Evolutionary conservation across 805 yeast species (phyloP), one percentile per base, ranked within the genome.

Genomic region (Saturnispora bothae): DNA sequence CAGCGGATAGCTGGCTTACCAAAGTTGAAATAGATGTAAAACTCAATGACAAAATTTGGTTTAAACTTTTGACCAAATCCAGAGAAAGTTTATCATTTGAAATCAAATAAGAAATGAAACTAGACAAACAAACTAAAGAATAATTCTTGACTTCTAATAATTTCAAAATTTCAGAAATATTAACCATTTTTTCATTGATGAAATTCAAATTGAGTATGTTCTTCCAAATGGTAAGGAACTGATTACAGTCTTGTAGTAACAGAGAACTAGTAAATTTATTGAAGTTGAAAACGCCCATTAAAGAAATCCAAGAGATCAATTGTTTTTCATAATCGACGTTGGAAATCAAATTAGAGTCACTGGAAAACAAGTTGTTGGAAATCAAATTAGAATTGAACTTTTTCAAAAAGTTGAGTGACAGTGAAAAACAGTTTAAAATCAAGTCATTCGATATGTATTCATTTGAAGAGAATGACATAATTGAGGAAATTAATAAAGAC

Each of bases 201-300:
- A 69, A 65, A 3, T 71, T 61, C 33, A 71, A 72, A 1, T 73
- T 68, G 28, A 76, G 49, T 6, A 78, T 60, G 31, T 70, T 66
- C 43, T 76, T 76, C 88, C 88, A 82, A 40, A 80, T 61, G 8
- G 65, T 54, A 33, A 81, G 55, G 35, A 82, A 62, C 46, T 78
- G 84, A 3, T 76, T 66, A 12, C 69, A 59, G 45, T 78, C 78
- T 40, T 73, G 62, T 36, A 66, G 61, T 27, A 82, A 60, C 8
- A 31, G 17, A 20, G 44, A 43, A 6, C 43, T 54, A 16, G 32
- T 39, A 3, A 57, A 47, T 3, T 55, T 59, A n/a, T 33, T 25
- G 48, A 73, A 70, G 35, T 76, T 70, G 66, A 81, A 71, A 4
- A 80, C 54, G 3, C 89, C 89, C 43, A 67, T 63, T 17, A 82